phyloP scores from a whole-genome alignment of 345 rosid genomes.

The Luvunga scandens region DNA sequence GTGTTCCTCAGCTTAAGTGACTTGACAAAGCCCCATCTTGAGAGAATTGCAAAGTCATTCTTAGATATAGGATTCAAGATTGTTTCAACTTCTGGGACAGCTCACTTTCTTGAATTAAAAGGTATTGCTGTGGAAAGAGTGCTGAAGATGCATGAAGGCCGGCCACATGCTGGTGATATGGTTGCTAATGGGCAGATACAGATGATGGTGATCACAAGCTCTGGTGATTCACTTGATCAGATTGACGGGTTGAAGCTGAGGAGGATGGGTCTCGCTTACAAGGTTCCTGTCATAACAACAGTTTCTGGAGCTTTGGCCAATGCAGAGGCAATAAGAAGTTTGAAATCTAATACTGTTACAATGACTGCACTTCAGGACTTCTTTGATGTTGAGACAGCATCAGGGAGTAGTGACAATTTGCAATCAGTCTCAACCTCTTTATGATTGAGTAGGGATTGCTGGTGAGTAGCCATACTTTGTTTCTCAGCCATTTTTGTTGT shows the following conservation, averaged over 20 bases:
- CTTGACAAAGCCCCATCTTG: constrained; percentile 77
- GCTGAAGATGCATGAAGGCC: constrained; percentile 90
- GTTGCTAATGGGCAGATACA: constrained; percentile 88
- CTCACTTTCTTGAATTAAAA: constrained; percentile 72
- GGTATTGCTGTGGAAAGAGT: constrained; percentile 73
- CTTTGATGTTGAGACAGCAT: constrained; percentile 39
- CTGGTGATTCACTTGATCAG: constrained; percentile 82
- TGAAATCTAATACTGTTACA: constrained; percentile 55
- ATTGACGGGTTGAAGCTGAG: constrained; percentile 80
- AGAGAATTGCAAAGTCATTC: constrained; percentile 74
- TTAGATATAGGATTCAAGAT: constrained; percentile 70
- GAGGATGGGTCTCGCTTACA: constrained; percentile 93
- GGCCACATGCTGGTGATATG: constrained; percentile 97
- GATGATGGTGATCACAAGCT: constrained; percentile 88
- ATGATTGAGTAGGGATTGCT: constrained; percentile 21
- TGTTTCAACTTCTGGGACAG: constrained; percentile 88
- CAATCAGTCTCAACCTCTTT: constrained; percentile 42
- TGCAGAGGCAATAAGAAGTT: constrained; percentile 77
- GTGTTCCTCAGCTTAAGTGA: constrained; percentile 93
- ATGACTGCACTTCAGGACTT: constrained; percentile 93
- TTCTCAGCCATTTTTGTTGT: not conserved
- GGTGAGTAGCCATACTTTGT: not conserved
- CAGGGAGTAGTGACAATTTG: constrained; percentile 30
- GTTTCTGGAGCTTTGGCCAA: constrained; percentile 92
- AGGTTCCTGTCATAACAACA: constrained; percentile 87